phyloP scores from a whole-genome alignment of 192 early-diverging fungal genomes.

The Phycomyces nitens region DNA sequence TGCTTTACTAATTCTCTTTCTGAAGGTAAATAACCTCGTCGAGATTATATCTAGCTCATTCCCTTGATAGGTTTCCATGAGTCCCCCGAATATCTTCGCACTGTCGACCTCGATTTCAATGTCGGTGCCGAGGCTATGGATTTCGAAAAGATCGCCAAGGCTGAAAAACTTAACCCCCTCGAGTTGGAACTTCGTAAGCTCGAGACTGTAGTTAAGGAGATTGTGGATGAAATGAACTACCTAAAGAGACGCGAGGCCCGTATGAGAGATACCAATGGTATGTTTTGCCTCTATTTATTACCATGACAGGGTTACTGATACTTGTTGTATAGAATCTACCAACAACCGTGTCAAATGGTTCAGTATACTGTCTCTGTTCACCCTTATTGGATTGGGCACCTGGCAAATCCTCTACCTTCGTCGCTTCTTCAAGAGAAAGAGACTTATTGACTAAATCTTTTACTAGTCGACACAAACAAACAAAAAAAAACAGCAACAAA shows the following conservation, averaged over 20 bases:
- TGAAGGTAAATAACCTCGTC: conserved; percentile 39
- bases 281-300: neutral
- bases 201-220: conserved; percentile 71
- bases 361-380: conserved; percentile 70
- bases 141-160: conserved; percentile 57
- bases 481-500: neutral
- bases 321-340: conserved; percentile 65
- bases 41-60: neutral
- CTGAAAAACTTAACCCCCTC: conserved; percentile 83
- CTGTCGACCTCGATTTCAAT: conserved; percentile 74
- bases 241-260: conserved; percentile 75
- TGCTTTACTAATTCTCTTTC: conserved; percentile 80
- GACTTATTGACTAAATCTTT: conserved; percentile 66
- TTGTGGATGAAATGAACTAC: conserved; percentile 83
- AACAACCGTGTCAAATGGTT: conserved; percentile 86
- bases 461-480: neutral
- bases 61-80: conserved; percentile 43
- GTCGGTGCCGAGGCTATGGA: conserved; percentile 86
- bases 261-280: conserved; percentile 88
- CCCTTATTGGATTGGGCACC: conserved; percentile 61
- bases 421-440: conserved; percentile 86
- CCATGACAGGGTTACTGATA: neutral
- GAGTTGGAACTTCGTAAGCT: conserved; percentile 84
- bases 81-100: conserved; percentile 51
- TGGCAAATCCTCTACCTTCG: conserved; percentile 87